A percentile compares a stretch with the other conserved stretches of the same genome.
Evolutionary conservation across 768 basidiomycete genomes (phyloP).

Genomic region (Lenzites betulinus): DNA sequence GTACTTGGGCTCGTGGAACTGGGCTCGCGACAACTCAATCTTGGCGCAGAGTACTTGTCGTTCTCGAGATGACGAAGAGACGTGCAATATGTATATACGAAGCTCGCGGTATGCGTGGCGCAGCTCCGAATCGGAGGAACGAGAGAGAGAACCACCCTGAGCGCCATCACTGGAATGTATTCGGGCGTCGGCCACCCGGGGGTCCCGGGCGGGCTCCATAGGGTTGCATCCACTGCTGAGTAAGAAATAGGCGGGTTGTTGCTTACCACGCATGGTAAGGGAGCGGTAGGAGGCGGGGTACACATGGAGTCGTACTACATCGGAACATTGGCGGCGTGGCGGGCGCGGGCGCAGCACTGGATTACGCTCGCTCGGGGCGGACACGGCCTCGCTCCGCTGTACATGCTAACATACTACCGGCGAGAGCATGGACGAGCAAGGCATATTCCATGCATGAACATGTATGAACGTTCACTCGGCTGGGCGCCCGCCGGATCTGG

Average conservation of each 20-base stretch:
- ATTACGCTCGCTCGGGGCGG: background rate
- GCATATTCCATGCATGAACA: too few species aligned
- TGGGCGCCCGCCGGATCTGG: background rate
- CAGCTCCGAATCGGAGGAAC: background rate
- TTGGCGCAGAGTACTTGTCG: background rate
- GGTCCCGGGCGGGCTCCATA: background rate
- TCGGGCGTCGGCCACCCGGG: slow-evolving; percentile 5
- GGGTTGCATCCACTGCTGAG: too few species aligned
- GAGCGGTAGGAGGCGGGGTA: background rate
- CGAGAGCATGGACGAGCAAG: too few species aligned
- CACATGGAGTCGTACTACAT: background rate
- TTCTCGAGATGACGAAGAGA: background rate
- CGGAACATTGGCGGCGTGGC: background rate
- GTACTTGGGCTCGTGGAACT: background rate
- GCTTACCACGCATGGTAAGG: too few species aligned
- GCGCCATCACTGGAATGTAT: background rate
- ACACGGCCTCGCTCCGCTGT: background rate
- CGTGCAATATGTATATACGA: background rate
- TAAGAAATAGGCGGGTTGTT: too few species aligned
- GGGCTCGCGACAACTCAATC: too few species aligned
- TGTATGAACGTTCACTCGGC: too few species aligned
- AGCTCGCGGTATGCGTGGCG: background rate
- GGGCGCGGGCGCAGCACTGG: background rate
- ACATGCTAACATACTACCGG: too few species aligned
- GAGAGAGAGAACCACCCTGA: background rate